Base-by-base conservation (phyloP, 2,329 filamentous ascomycete species). In the Colletotrichum tropicale region DNA sequence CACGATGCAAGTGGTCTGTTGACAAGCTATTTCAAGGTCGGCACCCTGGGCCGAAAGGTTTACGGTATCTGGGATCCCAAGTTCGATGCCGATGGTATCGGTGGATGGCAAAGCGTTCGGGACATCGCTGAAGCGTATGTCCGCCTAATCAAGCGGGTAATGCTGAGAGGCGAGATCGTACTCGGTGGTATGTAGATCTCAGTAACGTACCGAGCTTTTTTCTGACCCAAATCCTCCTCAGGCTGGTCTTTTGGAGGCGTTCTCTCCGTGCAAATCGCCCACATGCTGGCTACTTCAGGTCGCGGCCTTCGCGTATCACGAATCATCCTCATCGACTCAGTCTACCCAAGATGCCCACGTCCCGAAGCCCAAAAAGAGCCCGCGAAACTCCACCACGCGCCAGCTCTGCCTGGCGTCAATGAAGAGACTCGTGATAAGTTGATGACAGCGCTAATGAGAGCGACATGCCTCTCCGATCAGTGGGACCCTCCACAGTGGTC, bases 61-160 rank as follows among this genome's bases (percentile, higher is more conserved):
- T 75, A 75, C 10, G 72, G 72, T 26, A 71, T 75, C 30, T 75
- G 72, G 72, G 68, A 75, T 16, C 72, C 72, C 5, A 75, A 75
- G 8, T 75, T 75, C 8, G 72, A 75, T 12, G 61, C 72, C 2
- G 68, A 75, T 10, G 68, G 72, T 5, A 75, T 75, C 9, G 72
- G 72, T n/a, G 72, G 72, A 1, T 75, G 72, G 72, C 72, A 75
- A 30, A 75, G 67, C 28, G 61, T 75, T 6, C 36, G 16, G 6
- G 67, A 71, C 1, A 75, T 75, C 8, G 72, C 72, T 3, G 72
- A 75, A 52, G 68, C 72, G 6, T 75, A 75, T 36, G 52, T 75
- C 36, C 72, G 72, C 12, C 72, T 71, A 1, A 75, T 75, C 34
- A 75, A 75, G 38, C 61, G 72, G 28, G 68, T 75, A 10, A 75